phyloP scores from a whole-genome alignment of 768 basidiomycete genomes.

The Nevesoporus exiguus region DNA sequence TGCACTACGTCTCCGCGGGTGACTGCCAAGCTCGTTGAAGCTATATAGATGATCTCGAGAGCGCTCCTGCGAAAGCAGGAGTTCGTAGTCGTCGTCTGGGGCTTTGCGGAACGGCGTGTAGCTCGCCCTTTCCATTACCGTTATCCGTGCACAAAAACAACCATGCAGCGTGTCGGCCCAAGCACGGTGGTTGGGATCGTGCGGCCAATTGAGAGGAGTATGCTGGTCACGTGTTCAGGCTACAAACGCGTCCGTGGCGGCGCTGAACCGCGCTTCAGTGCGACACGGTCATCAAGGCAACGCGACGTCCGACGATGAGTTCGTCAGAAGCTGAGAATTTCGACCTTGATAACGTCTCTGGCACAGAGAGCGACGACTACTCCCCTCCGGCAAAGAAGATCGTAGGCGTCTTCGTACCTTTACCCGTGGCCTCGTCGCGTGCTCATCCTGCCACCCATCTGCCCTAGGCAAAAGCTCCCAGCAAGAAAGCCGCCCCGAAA shows the following conservation, averaged over 20 bases:
- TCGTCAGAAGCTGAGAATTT: constrained; percentile 73
- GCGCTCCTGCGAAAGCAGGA: too few relatives aligned
- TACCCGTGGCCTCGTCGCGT: background rate
- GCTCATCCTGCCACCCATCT: constrained; percentile 19
- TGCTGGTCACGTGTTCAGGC: constrained; percentile 17
- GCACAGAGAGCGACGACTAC: constrained; percentile 65
- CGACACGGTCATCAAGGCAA: constrained; percentile 1
- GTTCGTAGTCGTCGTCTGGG: too few relatives aligned
- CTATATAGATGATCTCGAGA: too few relatives aligned
- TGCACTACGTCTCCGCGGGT: background rate
- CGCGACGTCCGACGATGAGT: constrained; percentile 49
- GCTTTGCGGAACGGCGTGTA: too few relatives aligned
- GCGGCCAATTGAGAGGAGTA: too few relatives aligned
- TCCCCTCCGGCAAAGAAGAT: constrained; percentile 59
- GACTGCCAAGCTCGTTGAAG: too few relatives aligned
- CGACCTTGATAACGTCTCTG: constrained; percentile 55
- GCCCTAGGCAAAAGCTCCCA: constrained; percentile 32
- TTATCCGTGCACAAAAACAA: too few relatives aligned
- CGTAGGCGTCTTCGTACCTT: constrained; percentile 11
- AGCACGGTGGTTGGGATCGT: too few relatives aligned
- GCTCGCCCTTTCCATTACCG: too few relatives aligned
- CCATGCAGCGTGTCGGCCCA: too few relatives aligned
- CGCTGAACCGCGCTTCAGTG: constrained; percentile 6
- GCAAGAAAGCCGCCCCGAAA: constrained; percentile 42
- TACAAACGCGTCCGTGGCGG: constrained; percentile 9